Percentiles rank a stretch among this genome's conserved stretches.
These are phyloP conservation scores for Albophoma yamanashiensis DNA, from an alignment of 2,329 filamentous ascomycete species.

Conservation along the genomic window DNA sequence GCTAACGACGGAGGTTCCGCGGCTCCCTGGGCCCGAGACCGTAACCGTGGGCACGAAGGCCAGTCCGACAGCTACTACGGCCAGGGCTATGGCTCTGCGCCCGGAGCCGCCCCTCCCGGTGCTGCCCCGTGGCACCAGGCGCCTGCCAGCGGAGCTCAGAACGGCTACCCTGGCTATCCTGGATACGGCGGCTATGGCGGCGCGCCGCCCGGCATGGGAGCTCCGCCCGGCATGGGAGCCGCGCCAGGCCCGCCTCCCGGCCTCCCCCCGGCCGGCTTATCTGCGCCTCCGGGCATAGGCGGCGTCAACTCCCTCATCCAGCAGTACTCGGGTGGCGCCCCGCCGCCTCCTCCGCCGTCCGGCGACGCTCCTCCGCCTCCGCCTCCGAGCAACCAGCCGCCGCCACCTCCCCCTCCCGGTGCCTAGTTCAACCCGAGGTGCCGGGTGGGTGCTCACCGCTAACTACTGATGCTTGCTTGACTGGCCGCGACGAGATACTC, in stretches of 20 bases:
- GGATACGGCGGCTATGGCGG: constrained; percentile 38
- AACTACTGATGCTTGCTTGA: background rate
- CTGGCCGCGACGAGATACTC: background rate
- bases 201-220: constrained; percentile 1
- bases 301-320: constrained; percentile 57
- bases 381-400: constrained; percentile 50
- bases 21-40: constrained; percentile 54
- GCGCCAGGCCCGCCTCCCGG: constrained; percentile 32
- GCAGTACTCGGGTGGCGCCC: constrained; percentile 45
- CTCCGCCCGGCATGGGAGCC: constrained; percentile 25
- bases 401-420: constrained; percentile 51
- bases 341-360: constrained; percentile 51
- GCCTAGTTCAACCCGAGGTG: constrained; percentile 21
- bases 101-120: constrained; percentile 17
- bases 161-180: constrained; percentile 40
- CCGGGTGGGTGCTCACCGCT: background rate
- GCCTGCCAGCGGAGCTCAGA: constrained; percentile 39
- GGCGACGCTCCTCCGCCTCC: constrained; percentile 47
- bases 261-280: constrained; percentile 32
- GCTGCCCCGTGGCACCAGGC: constrained; percentile 31
- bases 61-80: constrained; percentile 16
- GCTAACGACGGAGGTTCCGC: constrained; percentile 37
- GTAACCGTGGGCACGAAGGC: constrained; percentile 35
- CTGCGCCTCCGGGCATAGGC: constrained; percentile 43
- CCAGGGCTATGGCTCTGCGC: constrained; percentile 5